phyloP scores from a whole-genome alignment of 78 protist species.

The Speleostelium caveatum region DNA sequence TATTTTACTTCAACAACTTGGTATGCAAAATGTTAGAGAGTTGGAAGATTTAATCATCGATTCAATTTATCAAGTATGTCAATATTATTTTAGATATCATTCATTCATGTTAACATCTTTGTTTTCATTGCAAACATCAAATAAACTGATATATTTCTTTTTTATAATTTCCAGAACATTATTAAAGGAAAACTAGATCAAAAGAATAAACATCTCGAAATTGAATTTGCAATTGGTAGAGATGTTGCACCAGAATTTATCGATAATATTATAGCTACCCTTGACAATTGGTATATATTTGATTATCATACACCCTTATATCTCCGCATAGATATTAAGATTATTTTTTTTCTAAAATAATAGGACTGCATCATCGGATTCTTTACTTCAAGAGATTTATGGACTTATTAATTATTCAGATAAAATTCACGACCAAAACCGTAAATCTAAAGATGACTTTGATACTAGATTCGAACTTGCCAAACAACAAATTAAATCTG shows the following conservation, averaged over 20 bases:
- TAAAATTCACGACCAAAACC: constrained; percentile 46
- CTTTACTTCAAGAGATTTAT: constrained; percentile 2
- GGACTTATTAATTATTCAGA: constrained; percentile 20
- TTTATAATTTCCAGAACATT: not conserved
- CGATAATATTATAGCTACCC: constrained; percentile 22
- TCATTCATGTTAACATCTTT: not conserved
- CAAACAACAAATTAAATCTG: constrained; percentile 52
- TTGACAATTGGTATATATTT: constrained; percentile 45
- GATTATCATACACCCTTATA: not conserved
- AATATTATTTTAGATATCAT: too few species aligned
- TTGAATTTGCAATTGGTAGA: constrained; percentile 80
- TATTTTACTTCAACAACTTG: constrained; percentile 45
- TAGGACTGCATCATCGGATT: not conserved
- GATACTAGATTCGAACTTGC: constrained; percentile 54
- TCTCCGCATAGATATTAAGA: not conserved
- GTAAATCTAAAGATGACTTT: constrained; percentile 46
- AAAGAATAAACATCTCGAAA: constrained; percentile 78
- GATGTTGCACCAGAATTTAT: constrained; percentile 51
- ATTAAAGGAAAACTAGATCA: constrained; percentile 79
- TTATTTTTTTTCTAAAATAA: not conserved
- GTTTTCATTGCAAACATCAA: not conserved
- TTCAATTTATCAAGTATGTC: constrained; percentile 70
- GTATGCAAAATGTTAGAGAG: constrained; percentile 70
- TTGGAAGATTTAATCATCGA: constrained; percentile 81
- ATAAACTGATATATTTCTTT: not conserved